Percentiles rank a stretch among this genome's conserved stretches.
Evolutionary conservation across 2,329 filamentous ascomycete species (phyloP).

Genomic region (Niveomyces coronatus): DNA sequence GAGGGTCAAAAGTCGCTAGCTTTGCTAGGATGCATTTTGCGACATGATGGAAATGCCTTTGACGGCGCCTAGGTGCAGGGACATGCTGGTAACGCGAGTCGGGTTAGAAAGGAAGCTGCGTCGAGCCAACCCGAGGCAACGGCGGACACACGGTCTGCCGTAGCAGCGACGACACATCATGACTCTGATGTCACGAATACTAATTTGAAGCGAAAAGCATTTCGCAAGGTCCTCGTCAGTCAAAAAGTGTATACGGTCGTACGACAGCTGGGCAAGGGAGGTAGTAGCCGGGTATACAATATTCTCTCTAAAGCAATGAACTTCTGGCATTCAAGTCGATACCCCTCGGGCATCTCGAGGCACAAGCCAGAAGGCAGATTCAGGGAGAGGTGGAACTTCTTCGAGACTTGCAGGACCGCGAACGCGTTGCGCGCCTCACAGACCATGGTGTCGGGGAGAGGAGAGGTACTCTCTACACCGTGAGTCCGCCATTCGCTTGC

Average conservation of each 20-base stretch:
- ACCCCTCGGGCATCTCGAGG: not conserved
- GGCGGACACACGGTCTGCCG: too few relatives aligned
- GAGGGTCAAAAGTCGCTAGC: too few relatives aligned
- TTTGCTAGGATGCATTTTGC: too few relatives aligned
- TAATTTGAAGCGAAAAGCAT: too few relatives aligned
- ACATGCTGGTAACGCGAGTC: too few relatives aligned
- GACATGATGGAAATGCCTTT: too few relatives aligned
- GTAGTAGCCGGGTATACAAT: slow-evolving; percentile 1
- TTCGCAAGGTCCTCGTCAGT: not conserved
- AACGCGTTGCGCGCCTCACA: not conserved
- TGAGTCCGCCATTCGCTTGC: not conserved
- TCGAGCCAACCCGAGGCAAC: too few relatives aligned
- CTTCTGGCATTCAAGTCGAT: slow-evolving; percentile 1
- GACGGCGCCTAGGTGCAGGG: too few relatives aligned
- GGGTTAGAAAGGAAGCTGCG: too few relatives aligned
- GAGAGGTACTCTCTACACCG: slow-evolving; percentile 2
- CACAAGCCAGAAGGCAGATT: not conserved
- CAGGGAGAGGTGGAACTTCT: not conserved
- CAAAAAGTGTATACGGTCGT: not conserved
- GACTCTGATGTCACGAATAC: too few relatives aligned
- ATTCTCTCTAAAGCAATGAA: not conserved
- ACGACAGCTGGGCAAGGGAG: not conserved
- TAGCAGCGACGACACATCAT: too few relatives aligned
- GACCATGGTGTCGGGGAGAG: slow-evolving; percentile 2
- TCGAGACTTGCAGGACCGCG: not conserved